Conservation (phyloP, 805 yeast species). For the Metschnikowia dekortorum region DNA sequence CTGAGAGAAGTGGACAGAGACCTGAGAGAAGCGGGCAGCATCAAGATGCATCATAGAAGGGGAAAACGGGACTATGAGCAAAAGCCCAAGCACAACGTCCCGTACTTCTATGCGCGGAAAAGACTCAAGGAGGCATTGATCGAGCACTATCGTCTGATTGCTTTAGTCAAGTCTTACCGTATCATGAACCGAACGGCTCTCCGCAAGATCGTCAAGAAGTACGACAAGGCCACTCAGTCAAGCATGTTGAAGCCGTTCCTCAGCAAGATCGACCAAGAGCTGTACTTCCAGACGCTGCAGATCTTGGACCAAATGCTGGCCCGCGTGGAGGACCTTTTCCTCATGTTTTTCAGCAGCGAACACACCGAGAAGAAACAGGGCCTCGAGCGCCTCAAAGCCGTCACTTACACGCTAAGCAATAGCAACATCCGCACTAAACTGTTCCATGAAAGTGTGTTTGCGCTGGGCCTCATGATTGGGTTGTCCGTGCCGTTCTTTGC, state of each 20-base stretch:
- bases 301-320: slow-evolving; percentile 58
- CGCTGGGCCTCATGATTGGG: slow-evolving; percentile 68
- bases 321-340: slow-evolving; percentile 64
- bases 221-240: slow-evolving; percentile 65
- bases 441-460: slow-evolving; percentile 46
- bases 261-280: slow-evolving; percentile 47
- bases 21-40: not conserved
- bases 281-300: slow-evolving; percentile 62
- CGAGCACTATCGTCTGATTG: slow-evolving; percentile 71
- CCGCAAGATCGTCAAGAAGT: slow-evolving; percentile 84
- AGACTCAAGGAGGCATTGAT: slow-evolving; percentile 64
- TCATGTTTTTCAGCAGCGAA: slow-evolving; percentile 56
- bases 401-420: slow-evolving; percentile 36
- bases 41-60: not conserved
- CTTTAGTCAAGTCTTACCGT: slow-evolving; percentile 65
- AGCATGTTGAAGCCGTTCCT: slow-evolving; percentile 45
- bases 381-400: slow-evolving; percentile 56
- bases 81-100: slow-evolving; percentile 38
- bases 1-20: not conserved
- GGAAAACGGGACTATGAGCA: slow-evolving; percentile 44
- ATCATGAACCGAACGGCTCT: slow-evolving; percentile 82
- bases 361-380: slow-evolving; percentile 57
- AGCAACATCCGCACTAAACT: slow-evolving; percentile 24
- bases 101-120: slow-evolving; percentile 61
- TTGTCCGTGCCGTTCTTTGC: slow-evolving; percentile 63